phyloP scores from a whole-genome alignment of 2,329 filamentous ascomycete species.

The Colletotrichum aenigma region DNA sequence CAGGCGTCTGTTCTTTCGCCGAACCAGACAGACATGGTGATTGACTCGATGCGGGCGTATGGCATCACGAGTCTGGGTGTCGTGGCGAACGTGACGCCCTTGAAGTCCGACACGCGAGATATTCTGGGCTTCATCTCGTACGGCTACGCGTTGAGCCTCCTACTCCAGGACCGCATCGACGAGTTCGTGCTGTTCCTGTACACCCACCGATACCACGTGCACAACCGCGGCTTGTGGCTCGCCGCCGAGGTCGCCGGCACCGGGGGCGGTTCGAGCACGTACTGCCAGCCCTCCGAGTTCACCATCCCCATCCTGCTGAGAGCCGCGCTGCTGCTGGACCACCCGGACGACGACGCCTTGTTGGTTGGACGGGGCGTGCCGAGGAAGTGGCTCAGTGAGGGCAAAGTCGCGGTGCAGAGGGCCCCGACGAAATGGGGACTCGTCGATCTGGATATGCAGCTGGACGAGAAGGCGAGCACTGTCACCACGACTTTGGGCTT shows the following conservation, averaged over 20 bases:
- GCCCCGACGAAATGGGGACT: not conserved
- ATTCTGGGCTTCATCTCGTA: not conserved
- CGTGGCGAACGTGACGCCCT: not conserved
- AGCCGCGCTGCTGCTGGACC: not conserved
- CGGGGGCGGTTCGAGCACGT: slow-evolving; percentile 2
- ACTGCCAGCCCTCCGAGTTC: not conserved
- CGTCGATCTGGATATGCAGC: not conserved
- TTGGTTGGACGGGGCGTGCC: not conserved
- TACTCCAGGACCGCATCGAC: not conserved
- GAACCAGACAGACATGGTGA: not conserved
- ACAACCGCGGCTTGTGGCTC: not conserved
- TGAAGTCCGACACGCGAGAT: not conserved
- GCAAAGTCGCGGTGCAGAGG: not conserved
- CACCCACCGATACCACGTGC: not conserved
- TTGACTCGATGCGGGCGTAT: not conserved
- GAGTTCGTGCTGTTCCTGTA: not conserved
- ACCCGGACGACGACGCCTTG: not conserved
- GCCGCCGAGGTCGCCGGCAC: not conserved
- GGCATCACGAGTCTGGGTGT: not conserved
- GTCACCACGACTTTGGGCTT: not conserved
- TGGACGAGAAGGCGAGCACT: not conserved
- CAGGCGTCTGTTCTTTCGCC: not conserved
- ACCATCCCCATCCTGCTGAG: not conserved
- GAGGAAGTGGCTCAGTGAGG: not conserved
- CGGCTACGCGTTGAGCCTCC: not conserved